These are phyloP conservation scores for Trametes punicea DNA, from an alignment of 768 basidiomycete genomes.

Conservation along the genomic window DNA sequence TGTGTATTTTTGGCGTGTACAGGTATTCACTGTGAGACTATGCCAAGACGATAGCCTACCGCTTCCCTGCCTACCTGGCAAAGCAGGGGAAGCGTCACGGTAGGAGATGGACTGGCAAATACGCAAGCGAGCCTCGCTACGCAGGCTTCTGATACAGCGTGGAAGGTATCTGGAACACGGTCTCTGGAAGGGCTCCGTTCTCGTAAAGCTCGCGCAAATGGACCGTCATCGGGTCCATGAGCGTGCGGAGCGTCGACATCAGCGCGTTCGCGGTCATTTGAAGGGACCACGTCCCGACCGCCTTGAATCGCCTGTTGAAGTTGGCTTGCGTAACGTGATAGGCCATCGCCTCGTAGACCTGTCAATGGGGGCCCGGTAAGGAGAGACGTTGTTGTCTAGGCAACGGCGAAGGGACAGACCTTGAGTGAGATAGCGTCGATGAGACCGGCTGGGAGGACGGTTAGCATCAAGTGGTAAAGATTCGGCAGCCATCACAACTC, in stretches of 20 bases:
- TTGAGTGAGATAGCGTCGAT: slow-evolving; percentile 89
- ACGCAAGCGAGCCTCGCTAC: background rate
- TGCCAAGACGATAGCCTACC: too few relatives aligned
- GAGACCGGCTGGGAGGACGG: slow-evolving; percentile 65
- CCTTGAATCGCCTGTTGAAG: slow-evolving; percentile 84
- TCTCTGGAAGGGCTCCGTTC: slow-evolving; percentile 15
- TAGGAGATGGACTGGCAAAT: too few relatives aligned
- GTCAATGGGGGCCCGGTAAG: background rate
- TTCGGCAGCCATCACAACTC: slow-evolving; percentile 29
- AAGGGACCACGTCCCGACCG: slow-evolving; percentile 91
- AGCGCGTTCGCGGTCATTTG: slow-evolving; percentile 92
- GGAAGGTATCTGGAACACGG: slow-evolving; percentile 2
- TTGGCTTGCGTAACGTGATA: slow-evolving; percentile 92
- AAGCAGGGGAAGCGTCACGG: too few relatives aligned
- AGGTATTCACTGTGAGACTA: background rate
- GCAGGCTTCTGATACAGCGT: background rate
- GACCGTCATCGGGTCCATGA: slow-evolving; percentile 61
- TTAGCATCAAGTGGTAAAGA: slow-evolving; percentile 1
- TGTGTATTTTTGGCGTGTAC: background rate
- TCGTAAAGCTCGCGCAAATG: slow-evolving; percentile 34
- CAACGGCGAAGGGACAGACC: slow-evolving; percentile 46
- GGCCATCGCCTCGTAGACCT: slow-evolving; percentile 91
- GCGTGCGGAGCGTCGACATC: slow-evolving; percentile 69
- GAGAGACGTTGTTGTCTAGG: background rate
- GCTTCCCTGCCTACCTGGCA: too few relatives aligned